A percentile compares a stretch with the other conserved stretches of the same genome.
These are phyloP conservation scores for Oropetium thomaeum DNA, from an alignment of 176 grass and related monocot species.

Conservation along the genomic window DNA sequence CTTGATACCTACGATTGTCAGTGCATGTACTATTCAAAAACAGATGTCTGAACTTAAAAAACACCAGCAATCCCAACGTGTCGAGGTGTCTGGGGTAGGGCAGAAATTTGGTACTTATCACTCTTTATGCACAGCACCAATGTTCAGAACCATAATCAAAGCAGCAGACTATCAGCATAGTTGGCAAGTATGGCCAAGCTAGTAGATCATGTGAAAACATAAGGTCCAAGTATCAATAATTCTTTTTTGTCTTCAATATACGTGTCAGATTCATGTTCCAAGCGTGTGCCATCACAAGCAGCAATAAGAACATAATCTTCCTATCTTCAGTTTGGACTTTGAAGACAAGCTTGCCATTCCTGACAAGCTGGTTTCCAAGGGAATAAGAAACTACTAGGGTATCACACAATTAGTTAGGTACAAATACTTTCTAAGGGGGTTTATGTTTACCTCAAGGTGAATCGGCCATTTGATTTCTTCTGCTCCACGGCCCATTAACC, in stretches of 20 bases:
- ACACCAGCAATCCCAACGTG: neutral
- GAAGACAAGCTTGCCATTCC: neutral
- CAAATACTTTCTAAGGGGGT: neutral
- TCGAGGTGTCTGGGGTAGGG: neutral
- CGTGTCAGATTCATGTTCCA: neutral
- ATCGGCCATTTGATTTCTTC: constrained; percentile 99
- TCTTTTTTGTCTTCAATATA: neutral
- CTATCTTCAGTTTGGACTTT: neutral
- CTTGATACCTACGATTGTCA: constrained; percentile 48
- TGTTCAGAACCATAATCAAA: neutral
- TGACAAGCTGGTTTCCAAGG: neutral
- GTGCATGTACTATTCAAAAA: neutral
- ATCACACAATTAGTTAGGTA: neutral
- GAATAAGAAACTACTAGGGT: constrained; percentile 24
- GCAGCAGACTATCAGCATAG: neutral
- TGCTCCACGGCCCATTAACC: constrained; percentile 85
- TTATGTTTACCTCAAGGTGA: constrained; percentile 69
- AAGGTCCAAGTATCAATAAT: neutral
- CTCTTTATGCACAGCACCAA: neutral
- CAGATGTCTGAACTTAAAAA: neutral
- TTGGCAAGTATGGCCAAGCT: neutral
- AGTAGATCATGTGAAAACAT: neutral
- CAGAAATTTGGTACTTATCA: neutral
- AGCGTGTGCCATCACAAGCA: constrained; percentile 5
- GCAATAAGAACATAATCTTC: neutral